Evolutionary conservation across 2,329 filamentous ascomycete species (phyloP).

Genomic region (Mariannaea sp.): DNA sequence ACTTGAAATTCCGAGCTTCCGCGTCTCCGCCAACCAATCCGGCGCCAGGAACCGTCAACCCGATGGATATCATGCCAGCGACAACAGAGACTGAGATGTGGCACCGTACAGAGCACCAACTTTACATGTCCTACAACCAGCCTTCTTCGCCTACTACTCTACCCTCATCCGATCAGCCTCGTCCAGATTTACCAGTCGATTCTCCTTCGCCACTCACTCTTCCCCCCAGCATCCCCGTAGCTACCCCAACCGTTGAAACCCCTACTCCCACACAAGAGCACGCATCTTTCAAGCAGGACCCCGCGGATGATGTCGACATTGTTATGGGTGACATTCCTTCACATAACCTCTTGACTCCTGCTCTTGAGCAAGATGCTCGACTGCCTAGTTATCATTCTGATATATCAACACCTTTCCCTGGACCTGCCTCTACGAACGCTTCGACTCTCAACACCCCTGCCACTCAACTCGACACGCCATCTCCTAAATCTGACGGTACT

Average conservation of each 20-base stretch:
- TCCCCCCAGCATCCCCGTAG: constrained; percentile 27
- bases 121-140: constrained; percentile 38
- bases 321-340: constrained; percentile 35
- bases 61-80: constrained; percentile 58
- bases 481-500: constrained; percentile 44
- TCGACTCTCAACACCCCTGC: constrained; percentile 54
- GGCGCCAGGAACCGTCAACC: constrained; percentile 55
- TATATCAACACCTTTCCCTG: constrained; percentile 49
- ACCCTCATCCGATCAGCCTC: constrained; percentile 18
- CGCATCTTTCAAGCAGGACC: constrained; percentile 23
- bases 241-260: constrained; percentile 37
- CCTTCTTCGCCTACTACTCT: constrained; percentile 33
- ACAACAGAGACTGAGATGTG: constrained; percentile 46
- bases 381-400: constrained; percentile 46
- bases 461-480: constrained; percentile 50
- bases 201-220: constrained; percentile 37
- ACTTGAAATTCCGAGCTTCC: constrained; percentile 33
- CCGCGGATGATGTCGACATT: constrained; percentile 29
- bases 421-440: constrained; percentile 46
- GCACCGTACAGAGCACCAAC: constrained; percentile 45
- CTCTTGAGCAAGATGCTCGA: constrained; percentile 33
- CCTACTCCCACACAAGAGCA: constrained; percentile 36
- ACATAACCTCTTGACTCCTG: constrained; percentile 33
- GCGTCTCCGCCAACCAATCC: constrained; percentile 42
- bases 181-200: constrained; percentile 27